Percentiles rank a stretch among this genome's conserved stretches.
Conservation (phyloP, 495 filamentous ascomycete species). For the Hypoxylon intermedium region DNA sequence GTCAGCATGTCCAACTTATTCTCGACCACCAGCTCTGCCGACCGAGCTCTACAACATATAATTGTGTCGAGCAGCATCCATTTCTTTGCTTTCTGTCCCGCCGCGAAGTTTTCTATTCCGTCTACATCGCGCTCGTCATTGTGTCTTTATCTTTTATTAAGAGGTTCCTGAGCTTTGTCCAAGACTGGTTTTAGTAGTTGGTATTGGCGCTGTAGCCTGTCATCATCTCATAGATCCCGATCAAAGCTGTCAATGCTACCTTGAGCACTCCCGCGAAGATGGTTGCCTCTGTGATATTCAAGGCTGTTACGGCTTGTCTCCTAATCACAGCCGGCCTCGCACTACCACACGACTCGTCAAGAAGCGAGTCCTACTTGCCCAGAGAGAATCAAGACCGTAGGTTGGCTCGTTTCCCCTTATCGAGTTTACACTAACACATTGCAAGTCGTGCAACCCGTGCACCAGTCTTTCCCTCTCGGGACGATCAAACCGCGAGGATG, state of each 20-base stretch:
- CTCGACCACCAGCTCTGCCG: background rate
- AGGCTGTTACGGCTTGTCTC: conserved; percentile 22
- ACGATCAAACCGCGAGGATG: conserved; percentile 65
- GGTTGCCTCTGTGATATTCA: conserved; percentile 25
- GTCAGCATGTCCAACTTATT: background rate
- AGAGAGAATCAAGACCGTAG: conserved; percentile 29
- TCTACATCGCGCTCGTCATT: background rate
- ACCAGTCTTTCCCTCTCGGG: conserved; percentile 61
- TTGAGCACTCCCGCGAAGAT: conserved; percentile 7
- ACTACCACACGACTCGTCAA: conserved; percentile 11
- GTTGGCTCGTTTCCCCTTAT: background rate
- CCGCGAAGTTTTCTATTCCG: conserved; percentile 1
- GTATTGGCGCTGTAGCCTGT: background rate
- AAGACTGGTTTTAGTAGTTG: background rate
- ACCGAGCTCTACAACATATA: conserved; percentile 8
- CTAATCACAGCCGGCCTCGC: conserved; percentile 11
- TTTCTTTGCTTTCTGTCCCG: conserved; percentile 20
- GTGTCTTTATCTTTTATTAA: conserved; percentile 8
- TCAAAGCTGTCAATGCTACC: conserved; percentile 13
- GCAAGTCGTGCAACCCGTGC: conserved; percentile 40
- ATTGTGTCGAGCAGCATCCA: conserved; percentile 23
- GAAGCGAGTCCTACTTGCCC: background rate
- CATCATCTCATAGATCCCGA: background rate
- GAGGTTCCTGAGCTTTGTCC: background rate
- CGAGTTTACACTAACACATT: conserved; percentile 4